Base-by-base conservation (phyloP, 2,329 filamentous ascomycete species). In the Scolecobasidium constrictum region DNA sequence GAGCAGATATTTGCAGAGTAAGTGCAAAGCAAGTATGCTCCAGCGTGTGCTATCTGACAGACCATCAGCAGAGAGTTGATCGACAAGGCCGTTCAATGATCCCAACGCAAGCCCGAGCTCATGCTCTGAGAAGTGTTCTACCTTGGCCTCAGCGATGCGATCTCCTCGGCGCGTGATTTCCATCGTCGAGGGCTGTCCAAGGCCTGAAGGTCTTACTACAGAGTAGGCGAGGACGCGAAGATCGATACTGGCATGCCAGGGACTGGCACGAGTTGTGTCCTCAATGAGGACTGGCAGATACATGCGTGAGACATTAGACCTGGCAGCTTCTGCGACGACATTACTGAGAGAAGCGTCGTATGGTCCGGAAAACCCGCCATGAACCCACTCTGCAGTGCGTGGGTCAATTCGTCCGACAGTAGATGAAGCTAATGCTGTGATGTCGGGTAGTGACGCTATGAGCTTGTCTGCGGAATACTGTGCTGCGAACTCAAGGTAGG, bases 251-350 rank as follows among this genome's bases (percentile, higher is more conserved):
- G 34, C 12, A 12, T 35, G 18, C 44, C 44, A 46, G 17, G 42
- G 35, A 3, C 40, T 23, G 17, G 35, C 36, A n/a, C 44, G 41
- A 5, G 19, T 21, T 12, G 44, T 16, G 19, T 46, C 44, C 17
- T 46, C 44, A 18, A 45, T 38, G 21, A 45, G 42, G 31, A 42
- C 31, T 12, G 40, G 40, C 7, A 42, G 33, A 19, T 35, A 42
- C 40, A 42, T 42, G n/a, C 34, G 23, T 7, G 34, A n/a, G 1
- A 28, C 6, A 13, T 7, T n/a, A n/a, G 26, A 31, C n/a, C n/a
- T n/a, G 26, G 26, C 26, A n/a, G 26, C n/a, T n/a, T 31, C n/a
- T 7, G 26, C 26, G 9, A 31, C 26, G 9, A 31, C 9, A 7
- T 9, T 7, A 7, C 9, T n/a, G 9, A 31, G n/a, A n/a, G 9